These are phyloP conservation scores for Cucurbita argyrosperma DNA, from an alignment of 306 rosid genomes.

Conservation along the genomic window DNA sequence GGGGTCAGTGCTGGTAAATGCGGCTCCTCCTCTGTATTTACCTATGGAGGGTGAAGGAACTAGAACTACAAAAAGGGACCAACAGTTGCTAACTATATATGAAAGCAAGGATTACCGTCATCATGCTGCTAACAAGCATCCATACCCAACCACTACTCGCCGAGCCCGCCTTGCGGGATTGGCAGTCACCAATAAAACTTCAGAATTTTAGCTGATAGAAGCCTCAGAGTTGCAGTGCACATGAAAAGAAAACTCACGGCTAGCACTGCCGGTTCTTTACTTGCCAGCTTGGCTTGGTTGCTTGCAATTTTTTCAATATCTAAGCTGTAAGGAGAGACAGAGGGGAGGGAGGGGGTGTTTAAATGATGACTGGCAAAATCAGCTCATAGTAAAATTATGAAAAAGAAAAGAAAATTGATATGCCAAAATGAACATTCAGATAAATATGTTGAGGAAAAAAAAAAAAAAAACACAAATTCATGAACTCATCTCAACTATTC, in stretches of 20 bases:
- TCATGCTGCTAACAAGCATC: slow-evolving; percentile 43
- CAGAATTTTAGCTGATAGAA: slow-evolving; percentile 26
- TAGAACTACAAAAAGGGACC: background rate
- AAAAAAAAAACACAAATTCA: background rate
- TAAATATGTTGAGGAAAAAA: background rate
- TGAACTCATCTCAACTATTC: background rate
- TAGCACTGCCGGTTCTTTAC: slow-evolving; percentile 54
- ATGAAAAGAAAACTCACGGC: slow-evolving; percentile 46
- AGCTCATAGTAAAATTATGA: background rate
- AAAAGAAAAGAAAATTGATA: background rate
- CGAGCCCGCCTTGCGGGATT: slow-evolving; percentile 19
- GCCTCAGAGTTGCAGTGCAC: slow-evolving; percentile 45
- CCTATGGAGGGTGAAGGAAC: background rate
- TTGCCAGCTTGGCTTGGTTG: slow-evolving; percentile 48
- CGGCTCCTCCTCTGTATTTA: background rate
- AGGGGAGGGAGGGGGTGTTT: too few relatives aligned
- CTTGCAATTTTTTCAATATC: slow-evolving; percentile 34
- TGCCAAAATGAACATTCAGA: background rate
- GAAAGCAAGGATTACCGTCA: slow-evolving; percentile 39
- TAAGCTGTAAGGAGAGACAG: slow-evolving; percentile 23
- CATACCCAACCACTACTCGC: slow-evolving; percentile 52
- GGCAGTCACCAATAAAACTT: slow-evolving; percentile 21
- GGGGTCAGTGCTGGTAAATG: background rate
- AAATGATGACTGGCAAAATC: too few relatives aligned
- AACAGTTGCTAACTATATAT: slow-evolving; percentile 30